Percentiles rank a stretch among this genome's conserved stretches.
These are phyloP conservation scores for Yamadazyma diddensiae DNA, from an alignment of 1,139 yeast species.

Conservation along the genomic window DNA sequence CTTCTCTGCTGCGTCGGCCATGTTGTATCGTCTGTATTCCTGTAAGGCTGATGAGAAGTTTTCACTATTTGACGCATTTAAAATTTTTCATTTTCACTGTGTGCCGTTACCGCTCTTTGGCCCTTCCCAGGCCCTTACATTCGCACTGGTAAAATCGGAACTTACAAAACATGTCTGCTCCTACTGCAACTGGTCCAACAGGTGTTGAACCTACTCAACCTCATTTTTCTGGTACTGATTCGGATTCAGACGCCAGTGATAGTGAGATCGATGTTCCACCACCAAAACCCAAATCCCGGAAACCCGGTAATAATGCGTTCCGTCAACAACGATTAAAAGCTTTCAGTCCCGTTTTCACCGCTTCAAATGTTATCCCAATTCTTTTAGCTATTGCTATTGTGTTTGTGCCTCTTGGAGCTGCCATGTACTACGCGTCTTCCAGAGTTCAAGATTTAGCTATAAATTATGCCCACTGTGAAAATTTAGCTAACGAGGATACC, in stretches of 20 bases:
- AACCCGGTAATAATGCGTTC: constrained; percentile 61
- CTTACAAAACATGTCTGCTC: not conserved
- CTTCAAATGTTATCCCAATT: constrained; percentile 82
- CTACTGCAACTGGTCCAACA: not conserved
- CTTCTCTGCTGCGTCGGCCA: constrained; percentile 64
- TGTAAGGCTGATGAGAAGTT: no score
- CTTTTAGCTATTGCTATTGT: constrained; percentile 73
- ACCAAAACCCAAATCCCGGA: constrained; percentile 38
- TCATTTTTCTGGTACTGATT: constrained; percentile 2
- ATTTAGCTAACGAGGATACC: constrained; percentile 48
- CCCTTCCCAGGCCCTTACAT: not conserved
- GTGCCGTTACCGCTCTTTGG: not conserved
- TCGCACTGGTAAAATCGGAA: constrained; percentile 1
- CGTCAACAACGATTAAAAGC: constrained; percentile 54
- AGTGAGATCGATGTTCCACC: constrained; percentile 16
- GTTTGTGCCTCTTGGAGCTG: constrained; percentile 90
- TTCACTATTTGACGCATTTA: no score
- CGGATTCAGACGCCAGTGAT: constrained; percentile 8
- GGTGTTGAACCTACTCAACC: not conserved
- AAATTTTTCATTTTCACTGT: constrained; percentile 5
- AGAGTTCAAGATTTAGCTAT: constrained; percentile 75
- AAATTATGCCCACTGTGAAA: constrained; percentile 76
- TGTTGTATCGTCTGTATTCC: constrained; percentile 1
- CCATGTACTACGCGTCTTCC: constrained; percentile 78
- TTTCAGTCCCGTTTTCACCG: constrained; percentile 78